Conservation (phyloP, 2,329 filamentous ascomycete species). For the Botrytis hyacinthi region DNA sequence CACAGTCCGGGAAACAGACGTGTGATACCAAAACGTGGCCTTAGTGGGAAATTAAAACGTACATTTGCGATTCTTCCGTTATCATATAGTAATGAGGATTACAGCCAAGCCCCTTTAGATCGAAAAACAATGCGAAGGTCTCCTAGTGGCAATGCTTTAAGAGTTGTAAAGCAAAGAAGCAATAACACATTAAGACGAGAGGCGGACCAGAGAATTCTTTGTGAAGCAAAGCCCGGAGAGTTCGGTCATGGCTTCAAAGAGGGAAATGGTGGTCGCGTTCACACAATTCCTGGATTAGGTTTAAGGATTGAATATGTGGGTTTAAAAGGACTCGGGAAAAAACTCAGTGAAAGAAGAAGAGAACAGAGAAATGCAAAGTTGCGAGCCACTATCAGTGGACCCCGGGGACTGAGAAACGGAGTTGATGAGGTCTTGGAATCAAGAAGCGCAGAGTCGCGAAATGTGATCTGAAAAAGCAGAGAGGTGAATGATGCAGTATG, state of each 20-base stretch:
- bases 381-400: conserved; percentile 58
- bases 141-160: conserved; percentile 54
- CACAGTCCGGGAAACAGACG: conserved; percentile 43
- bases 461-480: conserved; percentile 5
- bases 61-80: conserved; percentile 61
- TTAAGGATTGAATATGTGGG: conserved; percentile 50
- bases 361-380: conserved; percentile 59
- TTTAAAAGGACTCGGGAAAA: conserved; percentile 52
- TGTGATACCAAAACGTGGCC: conserved; percentile 45
- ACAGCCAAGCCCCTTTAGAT: conserved; percentile 42
- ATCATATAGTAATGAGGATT: conserved; percentile 44
- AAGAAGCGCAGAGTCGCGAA: background rate
- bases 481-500: background rate
- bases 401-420: conserved; percentile 42
- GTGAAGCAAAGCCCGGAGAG: conserved; percentile 24
- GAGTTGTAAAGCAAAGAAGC: conserved; percentile 53
- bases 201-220: conserved; percentile 22
- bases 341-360: conserved; percentile 56
- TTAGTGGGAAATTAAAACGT: conserved; percentile 47
- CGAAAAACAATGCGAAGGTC: conserved; percentile 59
- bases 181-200: conserved; percentile 41
- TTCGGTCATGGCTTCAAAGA: conserved; percentile 37
- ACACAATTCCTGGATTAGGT: conserved; percentile 38
- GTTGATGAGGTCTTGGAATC: conserved; percentile 37
- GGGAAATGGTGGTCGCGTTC: conserved; percentile 34